Conservation (phyloP, 192 early-diverging fungal species). For the Coemansia brasiliensis region DNA sequence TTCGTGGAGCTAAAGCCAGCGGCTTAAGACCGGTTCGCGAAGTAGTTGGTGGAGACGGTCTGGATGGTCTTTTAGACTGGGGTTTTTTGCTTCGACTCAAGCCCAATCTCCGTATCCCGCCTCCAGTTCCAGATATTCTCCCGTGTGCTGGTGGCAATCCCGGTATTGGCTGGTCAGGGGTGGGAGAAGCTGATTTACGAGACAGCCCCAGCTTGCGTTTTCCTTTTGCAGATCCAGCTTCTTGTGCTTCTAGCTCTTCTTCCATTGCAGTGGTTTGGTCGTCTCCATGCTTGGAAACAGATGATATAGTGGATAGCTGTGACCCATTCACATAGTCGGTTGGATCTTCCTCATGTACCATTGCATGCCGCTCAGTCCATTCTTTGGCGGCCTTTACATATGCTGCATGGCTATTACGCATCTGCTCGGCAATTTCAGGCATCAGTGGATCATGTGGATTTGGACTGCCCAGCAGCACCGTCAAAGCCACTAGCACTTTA, state of each 20-base stretch:
- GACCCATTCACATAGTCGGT: conserved; percentile 10
- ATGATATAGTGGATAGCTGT: not conserved
- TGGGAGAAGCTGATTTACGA: conserved; percentile 10
- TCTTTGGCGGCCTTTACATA: conserved; percentile 24
- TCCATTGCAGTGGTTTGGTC: no score
- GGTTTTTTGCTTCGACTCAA: conserved; percentile 38
- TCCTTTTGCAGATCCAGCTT: no score
- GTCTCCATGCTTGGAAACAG: not conserved
- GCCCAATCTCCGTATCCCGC: conserved; percentile 34
- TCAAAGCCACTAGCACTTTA: conserved; percentile 62
- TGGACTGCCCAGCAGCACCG: conserved; percentile 60
- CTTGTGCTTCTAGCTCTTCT: no score
- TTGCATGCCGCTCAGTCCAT: conserved; percentile 39
- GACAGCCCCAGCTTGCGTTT: conserved; percentile 3
- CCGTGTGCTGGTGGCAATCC: conserved; percentile 18
- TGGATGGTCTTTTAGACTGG: not conserved
- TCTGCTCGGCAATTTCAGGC: conserved; percentile 58
- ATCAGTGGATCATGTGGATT: conserved; percentile 77
- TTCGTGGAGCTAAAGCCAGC: not conserved
- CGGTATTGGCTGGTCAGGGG: conserved; percentile 1
- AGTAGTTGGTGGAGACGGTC: not conserved
- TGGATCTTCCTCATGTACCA: conserved; percentile 14
- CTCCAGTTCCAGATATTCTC: conserved; percentile 11
- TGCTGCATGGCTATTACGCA: conserved; percentile 20
- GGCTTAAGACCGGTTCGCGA: not conserved